Base-by-base conservation (phyloP, 2,329 filamentous ascomycete species). In the Zymoseptoria ardabiliae region DNA sequence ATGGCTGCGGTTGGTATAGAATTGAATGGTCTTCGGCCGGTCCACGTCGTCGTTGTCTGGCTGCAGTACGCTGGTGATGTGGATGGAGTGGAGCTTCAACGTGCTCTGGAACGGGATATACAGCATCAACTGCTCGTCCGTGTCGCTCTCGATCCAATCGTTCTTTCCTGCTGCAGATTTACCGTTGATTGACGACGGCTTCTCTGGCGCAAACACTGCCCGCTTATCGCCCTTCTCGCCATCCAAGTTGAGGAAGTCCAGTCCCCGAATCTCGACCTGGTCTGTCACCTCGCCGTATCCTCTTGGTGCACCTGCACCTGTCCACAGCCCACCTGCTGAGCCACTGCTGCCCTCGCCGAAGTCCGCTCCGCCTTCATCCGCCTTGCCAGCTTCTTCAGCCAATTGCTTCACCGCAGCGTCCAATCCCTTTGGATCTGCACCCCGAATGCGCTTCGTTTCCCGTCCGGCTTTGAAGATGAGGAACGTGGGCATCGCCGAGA, bases 111-210 rank as follows among this genome's bases (percentile, higher is more conserved):
- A 96, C 0, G 94, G 93, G 59, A 95, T 81, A 75, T 87, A 97
- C 53, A 99, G 82, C 82, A 97, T 89, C 63, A 99, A 79, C 79
- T 99, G 94, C 77, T 97, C 92, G 72, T 99, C 94, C 41, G 93
- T 95, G 71, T 97, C 93, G 74, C 91, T 97, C 79, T 97, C 90
- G 21, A 97, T 86, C 87, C 90, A 97, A 75, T 99, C 93, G 71
- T 76, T 75, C 66, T 73, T 75, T 10, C 84, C 85, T 25, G 73
- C 73, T 9, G 76, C 74, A 19, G 73, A 75, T 70, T 85, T 85
- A 58, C 77, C 81, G 48, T 73, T 76, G 58, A 92, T 74, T 1
- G 81, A 80, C 57, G 81, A 84, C 5, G 92, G 92, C 74, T 69
- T 87, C 85, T 59, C 79, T 76, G 4, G 69, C 65, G n/a, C 85